A percentile compares a stretch with the other conserved stretches of the same genome.
phyloP scores from a whole-genome alignment of 2,329 filamentous ascomycete genomes.

The Passalora sequoiae region DNA sequence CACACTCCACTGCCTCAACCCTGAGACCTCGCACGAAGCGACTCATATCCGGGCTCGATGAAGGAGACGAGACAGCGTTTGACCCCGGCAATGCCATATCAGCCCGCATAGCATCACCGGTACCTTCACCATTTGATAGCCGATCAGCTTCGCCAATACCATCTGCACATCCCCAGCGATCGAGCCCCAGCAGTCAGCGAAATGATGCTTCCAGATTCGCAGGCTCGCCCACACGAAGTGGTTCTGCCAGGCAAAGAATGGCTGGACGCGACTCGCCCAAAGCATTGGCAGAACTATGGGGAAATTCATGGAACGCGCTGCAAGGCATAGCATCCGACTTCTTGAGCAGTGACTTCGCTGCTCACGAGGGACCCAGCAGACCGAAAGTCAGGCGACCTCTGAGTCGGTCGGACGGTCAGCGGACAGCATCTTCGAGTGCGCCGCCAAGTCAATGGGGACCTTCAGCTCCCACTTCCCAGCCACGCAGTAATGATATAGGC shows the following conservation, averaged over 20 bases:
- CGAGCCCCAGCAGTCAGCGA: slow-evolving; percentile 9
- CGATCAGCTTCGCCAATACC: slow-evolving; percentile 41
- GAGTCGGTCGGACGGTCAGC: slow-evolving; percentile 12
- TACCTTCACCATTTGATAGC: slow-evolving; percentile 37
- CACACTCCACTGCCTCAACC: slow-evolving; percentile 39
- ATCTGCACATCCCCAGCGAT: slow-evolving; percentile 29
- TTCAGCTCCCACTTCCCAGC: slow-evolving; percentile 31
- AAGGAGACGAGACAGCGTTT: slow-evolving; percentile 36
- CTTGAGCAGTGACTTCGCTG: slow-evolving; percentile 38
- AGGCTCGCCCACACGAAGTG: slow-evolving; percentile 8
- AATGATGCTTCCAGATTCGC: slow-evolving; percentile 3
- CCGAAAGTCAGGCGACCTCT: slow-evolving; percentile 32
- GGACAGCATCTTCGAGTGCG: slow-evolving; percentile 32
- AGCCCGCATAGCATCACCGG: slow-evolving; percentile 31
- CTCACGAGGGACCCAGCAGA: slow-evolving; percentile 12
- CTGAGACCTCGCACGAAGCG: slow-evolving; percentile 45
- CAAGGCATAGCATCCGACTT: slow-evolving; percentile 48
- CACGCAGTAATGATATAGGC: slow-evolving; percentile 38
- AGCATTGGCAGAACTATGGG: slow-evolving; percentile 43
- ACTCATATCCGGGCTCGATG: slow-evolving; percentile 45
- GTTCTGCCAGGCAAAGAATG: slow-evolving; percentile 17
- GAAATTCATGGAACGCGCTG: slow-evolving; percentile 46
- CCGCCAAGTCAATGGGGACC: slow-evolving; percentile 48
- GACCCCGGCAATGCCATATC: slow-evolving; percentile 33
- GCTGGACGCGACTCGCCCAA: slow-evolving; percentile 18